Base-by-base conservation (phyloP, 805 yeast genomes). In the Hanseniaspora nectarophila region DNA sequence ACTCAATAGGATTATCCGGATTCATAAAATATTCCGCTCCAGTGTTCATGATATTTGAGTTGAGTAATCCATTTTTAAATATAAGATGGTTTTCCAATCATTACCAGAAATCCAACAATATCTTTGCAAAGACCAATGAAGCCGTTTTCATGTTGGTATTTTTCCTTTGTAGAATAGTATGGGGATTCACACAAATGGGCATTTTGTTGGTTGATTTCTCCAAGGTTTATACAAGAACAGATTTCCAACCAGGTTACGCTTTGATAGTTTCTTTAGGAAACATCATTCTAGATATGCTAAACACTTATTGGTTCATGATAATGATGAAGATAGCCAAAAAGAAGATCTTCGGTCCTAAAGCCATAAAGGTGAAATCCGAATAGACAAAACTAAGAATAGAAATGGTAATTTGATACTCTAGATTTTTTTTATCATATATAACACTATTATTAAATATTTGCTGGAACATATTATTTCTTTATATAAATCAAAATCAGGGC, bases 51-150 rank as follows among this genome's bases (percentile, higher is more conserved):
- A 65, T 84, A 57, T 88, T 84, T 67, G 97, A 88, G 69, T 72
- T 82, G 53, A 82, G 92, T 38, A 85, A 95, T 15, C 95, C 96
- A 13, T 87, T 87, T 65, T 85, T 88, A 56, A 89, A 88, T 66
- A 63, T 85, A 58, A 81, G 90, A 67, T 88, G 95, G 95, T 86
- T 83, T 65, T 80, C 85, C 18, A 56, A 59, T 43, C 61, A 65
- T 46, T 65, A 57, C 43, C 51, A 58, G 29, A 68, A 85, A 58
- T 73, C 79, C 44, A 73, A 71, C 8, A 40, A n/a, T 15, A 20
- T 37, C 8, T 10, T 35, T 7, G 49, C 49, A 6, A 38, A 26
- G 20, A 59, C 78, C 59, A 85, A 85, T 63, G 92, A 92, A 1
- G 54, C 81, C 10, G 56, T 73, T 20, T 72, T 88, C 51, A 71